Conservation (phyloP, 2,329 filamentous ascomycete genomes). For the Beauveria scarabaeidicola region DNA sequence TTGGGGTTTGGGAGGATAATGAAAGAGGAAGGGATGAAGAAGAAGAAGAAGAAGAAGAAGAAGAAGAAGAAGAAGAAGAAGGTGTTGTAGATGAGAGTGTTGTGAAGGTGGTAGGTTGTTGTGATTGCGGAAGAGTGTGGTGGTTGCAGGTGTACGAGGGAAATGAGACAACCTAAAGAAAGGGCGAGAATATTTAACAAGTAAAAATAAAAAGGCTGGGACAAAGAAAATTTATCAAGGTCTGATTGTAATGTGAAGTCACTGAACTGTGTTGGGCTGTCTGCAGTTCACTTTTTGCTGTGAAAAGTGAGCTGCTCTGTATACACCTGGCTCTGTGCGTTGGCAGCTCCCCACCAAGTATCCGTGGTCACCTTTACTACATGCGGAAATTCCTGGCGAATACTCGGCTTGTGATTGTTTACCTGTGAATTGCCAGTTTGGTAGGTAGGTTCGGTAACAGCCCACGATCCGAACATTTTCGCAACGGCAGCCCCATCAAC, state of each 20-base stretch:
- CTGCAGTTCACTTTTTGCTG: background rate
- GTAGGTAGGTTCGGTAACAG: background rate
- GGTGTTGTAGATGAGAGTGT: background rate
- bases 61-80: background rate
- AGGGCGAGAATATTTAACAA: background rate
- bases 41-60: background rate
- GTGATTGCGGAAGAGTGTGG: background rate
- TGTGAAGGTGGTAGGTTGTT: background rate
- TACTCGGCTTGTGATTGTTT: background rate
- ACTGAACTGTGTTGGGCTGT: background rate
- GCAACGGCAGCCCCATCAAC: background rate
- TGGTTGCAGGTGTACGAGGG: background rate
- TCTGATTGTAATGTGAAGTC: background rate
- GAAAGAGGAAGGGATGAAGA: background rate
- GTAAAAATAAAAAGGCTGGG: background rate
- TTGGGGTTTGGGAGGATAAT: background rate
- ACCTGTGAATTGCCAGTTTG: background rate
- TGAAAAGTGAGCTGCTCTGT: background rate
- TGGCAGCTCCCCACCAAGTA: background rate
- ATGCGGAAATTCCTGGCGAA: background rate
- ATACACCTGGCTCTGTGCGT: background rate
- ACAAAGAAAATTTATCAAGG: no score
- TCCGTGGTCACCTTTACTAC: background rate
- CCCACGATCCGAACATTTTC: background rate
- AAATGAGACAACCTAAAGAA: no score